phyloP scores from a whole-genome alignment of 805 yeast species.

The Limtongia smithiae region DNA sequence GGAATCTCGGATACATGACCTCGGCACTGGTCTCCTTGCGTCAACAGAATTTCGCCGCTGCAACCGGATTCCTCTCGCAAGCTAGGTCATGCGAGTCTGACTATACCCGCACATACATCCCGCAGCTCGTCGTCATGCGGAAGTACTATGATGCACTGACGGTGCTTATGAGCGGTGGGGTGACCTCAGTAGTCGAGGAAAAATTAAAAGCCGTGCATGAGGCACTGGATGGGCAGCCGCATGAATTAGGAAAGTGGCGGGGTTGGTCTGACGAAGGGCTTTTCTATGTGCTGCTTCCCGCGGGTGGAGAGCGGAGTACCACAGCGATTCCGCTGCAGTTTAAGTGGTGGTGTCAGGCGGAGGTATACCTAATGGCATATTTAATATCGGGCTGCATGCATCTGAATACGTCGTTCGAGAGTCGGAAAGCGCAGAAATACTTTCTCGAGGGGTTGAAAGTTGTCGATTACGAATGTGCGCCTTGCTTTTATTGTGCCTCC shows the following conservation, averaged over 20 bases:
- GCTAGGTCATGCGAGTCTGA: conserved; percentile 23
- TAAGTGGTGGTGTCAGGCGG: conserved; percentile 23
- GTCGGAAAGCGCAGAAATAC: conserved; percentile 4
- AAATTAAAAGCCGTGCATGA: conserved; percentile 9
- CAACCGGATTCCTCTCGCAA: conserved; percentile 8
- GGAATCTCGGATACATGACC: conserved; percentile 9
- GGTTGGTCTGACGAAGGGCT: conserved; percentile 22
- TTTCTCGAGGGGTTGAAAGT: conserved; percentile 11
- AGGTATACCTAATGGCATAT: conserved; percentile 15
- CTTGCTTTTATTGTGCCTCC: not conserved
- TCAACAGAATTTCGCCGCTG: conserved; percentile 5
- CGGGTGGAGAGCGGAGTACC: conserved; percentile 1
- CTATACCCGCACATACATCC: conserved; percentile 19
- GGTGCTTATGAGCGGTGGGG: not conserved
- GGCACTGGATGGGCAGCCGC: conserved; percentile 11
- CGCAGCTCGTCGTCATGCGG: conserved; percentile 23
- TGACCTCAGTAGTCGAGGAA: not conserved
- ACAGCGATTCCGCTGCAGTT: conserved; percentile 13
- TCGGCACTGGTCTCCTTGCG: conserved; percentile 14
- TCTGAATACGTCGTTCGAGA: conserved; percentile 7
- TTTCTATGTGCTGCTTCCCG: conserved; percentile 16
- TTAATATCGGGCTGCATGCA: conserved; percentile 15
- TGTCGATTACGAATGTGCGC: conserved; percentile 7
- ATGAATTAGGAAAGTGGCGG: conserved; percentile 13
- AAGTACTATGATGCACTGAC: conserved; percentile 6